Percentiles rank a stretch among this genome's conserved stretches.
Conservation (phyloP, 257 asterid species). For the Nicotiana sylvestris region DNA sequence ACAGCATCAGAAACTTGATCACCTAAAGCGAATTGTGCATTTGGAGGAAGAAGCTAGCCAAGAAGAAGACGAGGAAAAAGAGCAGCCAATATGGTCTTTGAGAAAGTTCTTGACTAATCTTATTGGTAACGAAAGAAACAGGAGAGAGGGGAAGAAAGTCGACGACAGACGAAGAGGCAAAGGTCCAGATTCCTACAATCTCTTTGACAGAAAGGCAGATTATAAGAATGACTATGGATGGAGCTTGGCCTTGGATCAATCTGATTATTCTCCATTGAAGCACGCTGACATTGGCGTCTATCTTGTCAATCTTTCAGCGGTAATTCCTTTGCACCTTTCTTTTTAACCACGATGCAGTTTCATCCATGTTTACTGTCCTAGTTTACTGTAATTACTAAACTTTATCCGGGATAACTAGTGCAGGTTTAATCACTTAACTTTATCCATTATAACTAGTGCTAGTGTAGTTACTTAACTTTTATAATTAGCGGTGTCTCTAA, state of each 20-base stretch:
- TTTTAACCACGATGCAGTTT: neutral
- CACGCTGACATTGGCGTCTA: slow-evolving; percentile 52
- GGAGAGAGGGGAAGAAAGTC: neutral
- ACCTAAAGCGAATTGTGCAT: slow-evolving; percentile 42
- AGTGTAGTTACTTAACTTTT: neutral
- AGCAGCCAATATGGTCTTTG: slow-evolving; percentile 47
- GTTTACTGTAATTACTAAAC: neutral
- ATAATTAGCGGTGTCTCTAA: neutral
- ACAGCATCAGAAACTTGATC: slow-evolving; percentile 29
- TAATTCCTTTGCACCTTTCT: slow-evolving; percentile 14
- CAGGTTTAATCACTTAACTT: neutral
- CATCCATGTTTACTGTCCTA: neutral
- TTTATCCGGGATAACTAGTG: too few species aligned
- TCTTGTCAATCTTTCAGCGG: slow-evolving; percentile 78
- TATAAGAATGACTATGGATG: slow-evolving; percentile 69
- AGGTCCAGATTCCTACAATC: slow-evolving; percentile 60
- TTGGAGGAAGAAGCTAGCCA: slow-evolving; percentile 5
- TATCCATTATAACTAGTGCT: neutral
- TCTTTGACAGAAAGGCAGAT: slow-evolving; percentile 50
- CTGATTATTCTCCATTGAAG: slow-evolving; percentile 54
- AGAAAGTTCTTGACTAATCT: slow-evolving; percentile 44
- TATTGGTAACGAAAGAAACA: slow-evolving; percentile 26
- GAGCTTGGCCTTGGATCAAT: slow-evolving; percentile 63
- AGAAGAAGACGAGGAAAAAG: slow-evolving; percentile 15
- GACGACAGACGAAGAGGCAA: slow-evolving; percentile 5